These are phyloP conservation scores for Saccharomycopsis malanga DNA, from an alignment of 805 yeast species.

Conservation along the genomic window DNA sequence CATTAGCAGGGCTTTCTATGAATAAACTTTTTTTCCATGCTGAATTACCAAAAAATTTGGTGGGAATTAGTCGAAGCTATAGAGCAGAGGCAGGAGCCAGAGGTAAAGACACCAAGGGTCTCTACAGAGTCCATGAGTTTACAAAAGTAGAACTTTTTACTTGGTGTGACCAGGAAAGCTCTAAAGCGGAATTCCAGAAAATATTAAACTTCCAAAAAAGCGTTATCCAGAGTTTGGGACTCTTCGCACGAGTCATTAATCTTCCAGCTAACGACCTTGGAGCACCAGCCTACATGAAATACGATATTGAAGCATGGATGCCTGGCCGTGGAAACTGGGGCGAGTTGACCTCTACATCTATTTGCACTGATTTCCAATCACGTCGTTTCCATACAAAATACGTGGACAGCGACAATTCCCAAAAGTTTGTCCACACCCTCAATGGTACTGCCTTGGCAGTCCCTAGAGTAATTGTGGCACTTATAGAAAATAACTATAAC, in stretches of 20 bases:
- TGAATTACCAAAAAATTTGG: slow-evolving; percentile 51
- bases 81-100: slow-evolving; percentile 97
- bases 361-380: slow-evolving; percentile 87
- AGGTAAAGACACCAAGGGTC: slow-evolving; percentile 85
- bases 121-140: slow-evolving; percentile 93
- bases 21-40: slow-evolving; percentile 38
- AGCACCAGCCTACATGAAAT: slow-evolving; percentile 85
- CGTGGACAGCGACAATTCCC: slow-evolving; percentile 30
- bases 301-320: slow-evolving; percentile 97
- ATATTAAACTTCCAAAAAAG: slow-evolving; percentile 58
- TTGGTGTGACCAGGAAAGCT: slow-evolving; percentile 46
- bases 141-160: slow-evolving; percentile 89
- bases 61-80: slow-evolving; percentile 79
- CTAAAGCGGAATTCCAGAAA: slow-evolving; percentile 48
- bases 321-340: slow-evolving; percentile 94
- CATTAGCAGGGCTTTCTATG: slow-evolving; percentile 74
- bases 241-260: slow-evolving; percentile 71
- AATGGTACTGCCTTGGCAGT: slow-evolving; percentile 96
- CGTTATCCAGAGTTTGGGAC: slow-evolving; percentile 59
- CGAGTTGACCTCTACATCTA: slow-evolving; percentile 84
- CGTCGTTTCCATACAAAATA: slow-evolving; percentile 70
- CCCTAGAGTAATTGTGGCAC: slow-evolving; percentile 83
- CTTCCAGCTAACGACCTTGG: slow-evolving; percentile 93
- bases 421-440: slow-evolving; percentile 64
- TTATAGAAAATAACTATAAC: slow-evolving; percentile 81